These are phyloP conservation scores for Clarireedia sp. DNA, from an alignment of 2,329 filamentous ascomycete genomes.

Conservation along the genomic window DNA sequence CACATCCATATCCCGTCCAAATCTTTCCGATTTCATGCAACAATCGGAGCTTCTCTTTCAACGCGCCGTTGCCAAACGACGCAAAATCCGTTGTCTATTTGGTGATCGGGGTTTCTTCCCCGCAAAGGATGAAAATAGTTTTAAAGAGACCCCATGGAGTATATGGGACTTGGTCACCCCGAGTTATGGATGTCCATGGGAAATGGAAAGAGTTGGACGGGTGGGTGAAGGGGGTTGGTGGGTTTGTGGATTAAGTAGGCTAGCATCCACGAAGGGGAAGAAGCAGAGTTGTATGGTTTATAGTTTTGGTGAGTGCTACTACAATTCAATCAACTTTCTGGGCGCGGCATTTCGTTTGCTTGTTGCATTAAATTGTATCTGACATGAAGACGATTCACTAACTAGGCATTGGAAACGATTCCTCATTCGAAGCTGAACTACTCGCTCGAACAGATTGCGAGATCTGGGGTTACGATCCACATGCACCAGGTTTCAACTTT, in stretches of 20 bases:
- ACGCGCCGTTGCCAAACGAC: neutral
- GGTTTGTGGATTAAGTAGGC: constrained; percentile 35
- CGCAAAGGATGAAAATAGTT: constrained; percentile 16
- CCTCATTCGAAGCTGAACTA: constrained; percentile 30
- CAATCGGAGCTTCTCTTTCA: constrained; percentile 1
- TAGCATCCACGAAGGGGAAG: constrained; percentile 22
- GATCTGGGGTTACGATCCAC: constrained; percentile 35
- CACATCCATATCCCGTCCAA: constrained; percentile 6
- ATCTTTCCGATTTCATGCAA: constrained; percentile 1
- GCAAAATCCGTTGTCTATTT: neutral
- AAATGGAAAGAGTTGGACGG: constrained; percentile 34
- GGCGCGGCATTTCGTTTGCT: neutral
- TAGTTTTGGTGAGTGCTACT: constrained; percentile 4
- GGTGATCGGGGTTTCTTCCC: constrained; percentile 16
- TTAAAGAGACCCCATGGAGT: constrained; percentile 28
- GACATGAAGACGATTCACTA: neutral
- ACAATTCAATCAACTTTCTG: neutral
- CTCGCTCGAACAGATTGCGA: constrained; percentile 32
- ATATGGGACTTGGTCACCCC: constrained; percentile 36
- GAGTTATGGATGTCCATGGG: constrained; percentile 34
- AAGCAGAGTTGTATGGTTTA: constrained; percentile 1
- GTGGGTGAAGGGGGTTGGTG: constrained; percentile 37
- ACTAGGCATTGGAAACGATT: constrained; percentile 5
- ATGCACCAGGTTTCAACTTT: constrained; percentile 25
- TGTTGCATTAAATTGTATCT: neutral